Base-by-base conservation (phyloP, 148 eudicot genomes). In the Rheum nobile region DNA sequence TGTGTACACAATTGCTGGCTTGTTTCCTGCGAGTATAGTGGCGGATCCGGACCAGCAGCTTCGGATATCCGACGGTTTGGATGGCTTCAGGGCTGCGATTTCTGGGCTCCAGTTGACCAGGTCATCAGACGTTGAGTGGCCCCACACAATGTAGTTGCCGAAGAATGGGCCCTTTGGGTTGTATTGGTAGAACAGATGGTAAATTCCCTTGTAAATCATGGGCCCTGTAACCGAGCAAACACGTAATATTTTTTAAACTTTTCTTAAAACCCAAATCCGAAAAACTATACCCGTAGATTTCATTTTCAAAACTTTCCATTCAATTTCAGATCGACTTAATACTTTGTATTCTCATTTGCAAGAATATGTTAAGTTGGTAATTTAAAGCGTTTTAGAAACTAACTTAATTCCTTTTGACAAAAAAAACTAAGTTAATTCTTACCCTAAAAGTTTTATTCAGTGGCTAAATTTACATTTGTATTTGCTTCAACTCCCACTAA, bases 21-120 rank as follows among this genome's bases (percentile, higher is more conserved):
- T 80, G 14, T 78, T 54, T 16, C 79, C 84, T 0, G 83, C 87
- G 63, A 82, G 85, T 28, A 84, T 78, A 3, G 87, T 88, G 24
- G 71, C 75, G 2, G 92, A 88, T 2, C 92, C 92, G 0, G 92
- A 86, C 88, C 86, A 85, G 69, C 86, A 83, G 16, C 92, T 85
- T 5, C 77, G 77, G 70, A 80, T 79, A 35, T 88, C 88, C 59
- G 68, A 86, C 0, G 84, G 82, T 1, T 71, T 55, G 0, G 83
- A 73, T 4, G 90, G 88, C 16, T 39, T 4, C 1, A 88, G 77
- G 16, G 87, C 87, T 16, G 29, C 55, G 13, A 80, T 83, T 32
- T 81, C 90, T 61, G 80, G 84, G 13, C 79, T 76, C 90, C 90
- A 88, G 34, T 88, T 81, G 76, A 88, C 71, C 0, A 88, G 79